Percentiles rank a stretch among this genome's conserved stretches.
phyloP scores from a whole-genome alignment of 345 rosid genomes.

The Abelmoschus esculentus region DNA sequence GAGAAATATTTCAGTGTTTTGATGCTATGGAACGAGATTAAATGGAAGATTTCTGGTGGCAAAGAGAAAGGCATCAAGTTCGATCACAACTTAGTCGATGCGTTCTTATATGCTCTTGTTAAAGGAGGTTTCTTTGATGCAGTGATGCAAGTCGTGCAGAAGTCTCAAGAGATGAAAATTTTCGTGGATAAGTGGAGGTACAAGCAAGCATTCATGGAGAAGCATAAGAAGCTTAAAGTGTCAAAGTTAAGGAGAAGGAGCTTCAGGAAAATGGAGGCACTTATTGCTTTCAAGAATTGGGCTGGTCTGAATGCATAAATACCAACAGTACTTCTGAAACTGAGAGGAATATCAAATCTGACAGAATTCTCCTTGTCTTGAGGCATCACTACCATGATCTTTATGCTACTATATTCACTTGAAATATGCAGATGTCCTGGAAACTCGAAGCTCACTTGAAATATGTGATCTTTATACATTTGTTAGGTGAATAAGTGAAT shows the following conservation, averaged over 20 bases:
- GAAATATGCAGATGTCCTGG: neutral
- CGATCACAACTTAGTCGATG: conserved; percentile 66
- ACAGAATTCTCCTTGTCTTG: neutral
- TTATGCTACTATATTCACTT: neutral
- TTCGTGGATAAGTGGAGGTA: conserved; percentile 96
- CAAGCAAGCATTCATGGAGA: conserved; percentile 97
- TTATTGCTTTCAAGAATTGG: conserved; percentile 93
- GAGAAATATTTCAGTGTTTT: conserved; percentile 74
- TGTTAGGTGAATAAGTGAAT: neutral
- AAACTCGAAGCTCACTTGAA: conserved; percentile 2
- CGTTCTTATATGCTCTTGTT: conserved; percentile 82
- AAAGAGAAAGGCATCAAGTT: conserved; percentile 47
- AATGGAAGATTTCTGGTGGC: conserved; percentile 52
- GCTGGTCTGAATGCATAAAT: conserved; percentile 74
- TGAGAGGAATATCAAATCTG: neutral
- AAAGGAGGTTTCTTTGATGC: conserved; percentile 96
- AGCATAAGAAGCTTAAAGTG: conserved; percentile 82
- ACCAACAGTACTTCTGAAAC: neutral
- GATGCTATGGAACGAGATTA: conserved; percentile 81
- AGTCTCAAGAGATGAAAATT: conserved; percentile 80
- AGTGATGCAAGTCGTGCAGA: conserved; percentile 91
- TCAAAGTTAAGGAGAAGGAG: conserved; percentile 76
- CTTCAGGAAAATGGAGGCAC: conserved; percentile 87
- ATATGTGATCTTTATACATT: too few species aligned
- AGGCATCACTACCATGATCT: neutral